Evolutionary conservation across 192 early-diverging fungal species (phyloP), one percentile per base, ranked within the genome.

Genomic region (Rhizophlyctis rosea): DNA sequence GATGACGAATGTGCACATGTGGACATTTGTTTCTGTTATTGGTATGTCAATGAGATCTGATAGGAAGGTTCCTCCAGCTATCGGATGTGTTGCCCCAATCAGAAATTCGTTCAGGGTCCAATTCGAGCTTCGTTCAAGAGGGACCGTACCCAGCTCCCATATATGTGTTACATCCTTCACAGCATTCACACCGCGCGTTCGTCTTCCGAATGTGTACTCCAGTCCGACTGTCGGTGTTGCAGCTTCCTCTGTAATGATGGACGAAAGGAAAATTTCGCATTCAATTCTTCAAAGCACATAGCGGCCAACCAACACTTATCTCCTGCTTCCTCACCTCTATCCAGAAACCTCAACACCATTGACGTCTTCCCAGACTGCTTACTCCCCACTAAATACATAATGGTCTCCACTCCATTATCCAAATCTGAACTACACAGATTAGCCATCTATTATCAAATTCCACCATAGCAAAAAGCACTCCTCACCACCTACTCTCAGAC

Each of bases 161-260:
- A 83, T 80, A 55, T 83, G 81, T 3, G 63, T 33, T 0, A 83
- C 68, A 50, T 83, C 81, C 57, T 83, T 83, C n/a, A 73, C 47
- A 18, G 62, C 69, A 21, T 63, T 75, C 31, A 71, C 57, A 21
- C 72, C 72, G 24, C 75, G 73, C 9, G 78, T 78, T 24, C 74
- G 69, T 35, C 81, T 39, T 5, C 55, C 76, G 61, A 72, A 70
- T 53, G 73, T 80, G 76, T 83, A 83, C 53, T 83, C 77, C 50
- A 83, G 53, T 0, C 70, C 81, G 32, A 76, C 67, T 18, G 71
- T 83, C 32, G 76, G 71, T 4, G 58, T 50, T 21, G 78, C 73
- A 0, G 64, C 18, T 27, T 83, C 78, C 34, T 80, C 81, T 82
- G 50, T 5, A 31, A 35, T 31, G 34, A 24, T 21, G 57, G 16